Conservation (phyloP, 2,329 filamentous ascomycete species). For the Penicillium polonicum region DNA sequence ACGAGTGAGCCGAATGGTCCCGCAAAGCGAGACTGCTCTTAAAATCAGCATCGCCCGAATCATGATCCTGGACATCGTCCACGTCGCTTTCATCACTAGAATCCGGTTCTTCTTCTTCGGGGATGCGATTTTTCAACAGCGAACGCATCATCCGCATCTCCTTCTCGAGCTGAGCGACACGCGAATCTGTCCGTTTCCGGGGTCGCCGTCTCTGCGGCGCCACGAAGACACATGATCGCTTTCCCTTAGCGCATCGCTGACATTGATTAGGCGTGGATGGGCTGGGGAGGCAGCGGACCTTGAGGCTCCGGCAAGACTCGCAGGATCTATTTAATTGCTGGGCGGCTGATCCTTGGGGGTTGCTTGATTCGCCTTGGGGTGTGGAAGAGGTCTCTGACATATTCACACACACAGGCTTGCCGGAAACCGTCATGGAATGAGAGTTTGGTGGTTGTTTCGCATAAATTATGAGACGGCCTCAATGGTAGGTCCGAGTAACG, state of each 20-base stretch:
- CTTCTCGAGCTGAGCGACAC: slow-evolving; percentile 38
- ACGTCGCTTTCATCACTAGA: slow-evolving; percentile 27
- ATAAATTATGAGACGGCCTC: not conserved
- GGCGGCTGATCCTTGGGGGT: slow-evolving; percentile 22
- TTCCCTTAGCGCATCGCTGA: slow-evolving; percentile 38
- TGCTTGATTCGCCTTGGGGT: slow-evolving; percentile 20
- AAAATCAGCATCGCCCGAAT: slow-evolving; percentile 19
- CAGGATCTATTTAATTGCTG: slow-evolving; percentile 39
- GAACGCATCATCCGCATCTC: slow-evolving; percentile 42
- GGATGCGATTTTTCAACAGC: slow-evolving; percentile 34
- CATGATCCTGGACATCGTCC: slow-evolving; percentile 11
- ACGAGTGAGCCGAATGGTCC: slow-evolving; percentile 23
- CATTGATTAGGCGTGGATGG: slow-evolving; percentile 34
- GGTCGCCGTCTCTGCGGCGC: slow-evolving; percentile 38
- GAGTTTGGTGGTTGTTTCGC: not conserved
- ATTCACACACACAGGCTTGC: slow-evolving; percentile 9
- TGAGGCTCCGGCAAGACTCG: slow-evolving; percentile 38
- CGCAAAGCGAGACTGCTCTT: slow-evolving; percentile 17
- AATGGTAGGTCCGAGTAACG: slow-evolving; percentile 1
- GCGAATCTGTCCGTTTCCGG: slow-evolving; percentile 38
- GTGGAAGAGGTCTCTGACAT: slow-evolving; percentile 30
- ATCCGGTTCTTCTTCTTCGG: slow-evolving; percentile 30
- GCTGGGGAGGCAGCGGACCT: slow-evolving; percentile 39
- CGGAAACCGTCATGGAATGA: not conserved
- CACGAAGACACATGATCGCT: slow-evolving; percentile 36